Percentiles rank a stretch among this genome's conserved stretches.
phyloP scores from a whole-genome alignment of 2,329 filamentous ascomycete genomes.

The Geosmithia flava region DNA sequence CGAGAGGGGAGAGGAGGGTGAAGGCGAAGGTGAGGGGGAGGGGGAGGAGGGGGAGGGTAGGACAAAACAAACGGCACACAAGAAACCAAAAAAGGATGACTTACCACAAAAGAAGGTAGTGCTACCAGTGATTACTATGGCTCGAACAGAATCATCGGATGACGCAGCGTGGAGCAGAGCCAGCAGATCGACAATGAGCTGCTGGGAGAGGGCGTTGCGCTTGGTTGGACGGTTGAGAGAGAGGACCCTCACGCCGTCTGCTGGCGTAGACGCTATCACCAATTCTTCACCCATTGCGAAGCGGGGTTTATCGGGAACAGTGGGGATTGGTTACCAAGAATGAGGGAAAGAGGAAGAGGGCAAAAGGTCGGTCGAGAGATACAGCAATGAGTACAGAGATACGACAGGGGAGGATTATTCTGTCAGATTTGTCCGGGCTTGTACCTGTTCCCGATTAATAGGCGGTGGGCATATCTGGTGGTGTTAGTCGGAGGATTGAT shows the following conservation, averaged over 20 bases:
- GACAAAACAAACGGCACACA: no score
- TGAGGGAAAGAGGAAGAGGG: neutral
- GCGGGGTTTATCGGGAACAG: neutral
- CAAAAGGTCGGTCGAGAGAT: neutral
- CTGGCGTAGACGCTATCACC: slow-evolving; percentile 11
- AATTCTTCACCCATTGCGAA: slow-evolving; percentile 2
- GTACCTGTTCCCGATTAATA: neutral
- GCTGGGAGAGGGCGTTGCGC: slow-evolving; percentile 43
- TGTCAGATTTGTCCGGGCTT: neutral
- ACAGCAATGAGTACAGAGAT: neutral
- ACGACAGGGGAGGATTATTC: neutral
- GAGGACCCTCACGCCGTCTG: slow-evolving; percentile 29
- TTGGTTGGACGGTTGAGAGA: slow-evolving; percentile 42
- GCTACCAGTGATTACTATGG: slow-evolving; percentile 23
- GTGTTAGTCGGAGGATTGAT: neutral
- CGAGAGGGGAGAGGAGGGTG: neutral
- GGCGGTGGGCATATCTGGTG: neutral
- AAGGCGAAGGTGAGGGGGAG: neutral
- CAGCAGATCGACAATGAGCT: slow-evolving; percentile 33
- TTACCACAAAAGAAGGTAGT: slow-evolving; percentile 20
- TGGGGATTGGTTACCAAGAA: neutral
- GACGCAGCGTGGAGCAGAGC: slow-evolving; percentile 10
- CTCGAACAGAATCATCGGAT: slow-evolving; percentile 14
- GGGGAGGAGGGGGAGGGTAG: no score
- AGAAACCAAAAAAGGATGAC: slow-evolving; percentile 5